Evolutionary conservation across 2,329 filamentous ascomycete species (phyloP).

Genomic region (Trichoderma atroviride): DNA sequence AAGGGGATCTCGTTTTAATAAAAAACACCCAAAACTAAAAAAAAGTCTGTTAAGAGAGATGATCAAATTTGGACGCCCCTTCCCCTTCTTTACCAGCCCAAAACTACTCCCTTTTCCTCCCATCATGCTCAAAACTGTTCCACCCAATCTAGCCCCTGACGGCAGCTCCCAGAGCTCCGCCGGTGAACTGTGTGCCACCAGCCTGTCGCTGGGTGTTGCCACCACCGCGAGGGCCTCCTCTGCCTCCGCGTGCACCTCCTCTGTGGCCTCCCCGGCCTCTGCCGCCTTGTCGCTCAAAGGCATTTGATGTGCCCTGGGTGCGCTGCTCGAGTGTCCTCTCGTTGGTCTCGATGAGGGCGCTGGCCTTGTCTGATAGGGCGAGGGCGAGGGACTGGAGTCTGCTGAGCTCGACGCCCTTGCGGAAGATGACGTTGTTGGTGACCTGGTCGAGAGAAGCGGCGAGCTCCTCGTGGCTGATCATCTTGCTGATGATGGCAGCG

Average conservation of each 20-base stretch:
- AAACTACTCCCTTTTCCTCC: conserved; percentile 20
- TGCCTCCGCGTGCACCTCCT: conserved; percentile 63
- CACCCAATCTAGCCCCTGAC: conserved; percentile 56
- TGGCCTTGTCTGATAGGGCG: conserved; percentile 94
- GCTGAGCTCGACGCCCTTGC: conserved; percentile 97
- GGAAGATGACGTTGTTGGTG: conserved; percentile 96
- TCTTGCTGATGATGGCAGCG: conserved; percentile 93
- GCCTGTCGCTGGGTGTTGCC: conserved; percentile 66
- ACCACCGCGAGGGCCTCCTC: conserved; percentile 61
- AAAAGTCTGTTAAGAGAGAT: conserved; percentile 18
- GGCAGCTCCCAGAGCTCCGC: conserved; percentile 73
- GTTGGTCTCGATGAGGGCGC: conserved; percentile 92
- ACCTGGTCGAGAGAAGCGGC: conserved; percentile 96
- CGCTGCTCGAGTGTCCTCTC: conserved; percentile 96
- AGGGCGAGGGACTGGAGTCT: conserved; percentile 93
- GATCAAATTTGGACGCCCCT: conserved; percentile 27
- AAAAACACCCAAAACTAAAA: conserved; percentile 13
- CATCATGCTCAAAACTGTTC: not conserved
- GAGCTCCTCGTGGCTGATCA: conserved; percentile 99
- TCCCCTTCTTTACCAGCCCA: conserved; percentile 22
- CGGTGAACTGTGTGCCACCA: conserved; percentile 78
- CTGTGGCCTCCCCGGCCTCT: conserved; percentile 68
- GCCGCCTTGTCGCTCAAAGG: conserved; percentile 90
- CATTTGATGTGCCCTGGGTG: conserved; percentile 92
- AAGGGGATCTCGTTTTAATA: conserved; percentile 4